Base-by-base conservation (phyloP, 2,329 filamentous ascomycete genomes). In the Aspergillus sp. region DNA sequence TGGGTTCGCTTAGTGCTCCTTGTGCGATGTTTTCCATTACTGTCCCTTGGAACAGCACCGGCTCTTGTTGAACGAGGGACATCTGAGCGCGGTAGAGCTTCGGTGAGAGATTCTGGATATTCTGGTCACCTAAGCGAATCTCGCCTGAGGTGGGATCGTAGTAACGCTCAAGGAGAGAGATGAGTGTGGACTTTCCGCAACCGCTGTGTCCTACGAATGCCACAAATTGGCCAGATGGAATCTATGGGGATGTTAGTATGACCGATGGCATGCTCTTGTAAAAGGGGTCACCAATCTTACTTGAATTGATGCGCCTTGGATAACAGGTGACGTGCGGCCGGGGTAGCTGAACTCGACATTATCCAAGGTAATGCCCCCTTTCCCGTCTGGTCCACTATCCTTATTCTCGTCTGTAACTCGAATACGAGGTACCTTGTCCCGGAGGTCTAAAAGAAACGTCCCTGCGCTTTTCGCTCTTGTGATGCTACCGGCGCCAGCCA, bases 21-120 rank as follows among this genome's bases (percentile, higher is more conserved):
- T 90, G 78, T 1, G 87, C 71, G 52, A 91, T 84, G 64, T 91
- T 91, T 59, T 92, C 88, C n/a, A 84, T 81, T n/a, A 91, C 80
- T 1, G 85, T 85, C 62, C 85, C 86, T 70, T 87, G 85, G 66
- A 90, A 91, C 0, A 93, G 79, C 0, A 86, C 86, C 7, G 89
- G 82, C 69, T 93, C 89, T 71, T 93, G 89, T 4, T 88, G 85
- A 0, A 93, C 89, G 0, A 93, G 81, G 1, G 88, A 87, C 12
- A 92, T 78, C 38, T 84, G 76, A 56, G 81, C 79, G 39, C 89
- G 84, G 68, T 91, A 91, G 20, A 80, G 74, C 58, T 80, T 80
- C 0, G 88, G 79, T 54, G 87, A 83, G 54, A 91, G 69, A 1
- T 78, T 69, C 1, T 76, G 71, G 43, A 92, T 84, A 64, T 88